A percentile compares a stretch with the other conserved stretches of the same genome.
These are phyloP conservation scores for Evernia prunastri DNA, from an alignment of 495 filamentous ascomycete genomes.

Conservation along the genomic window DNA sequence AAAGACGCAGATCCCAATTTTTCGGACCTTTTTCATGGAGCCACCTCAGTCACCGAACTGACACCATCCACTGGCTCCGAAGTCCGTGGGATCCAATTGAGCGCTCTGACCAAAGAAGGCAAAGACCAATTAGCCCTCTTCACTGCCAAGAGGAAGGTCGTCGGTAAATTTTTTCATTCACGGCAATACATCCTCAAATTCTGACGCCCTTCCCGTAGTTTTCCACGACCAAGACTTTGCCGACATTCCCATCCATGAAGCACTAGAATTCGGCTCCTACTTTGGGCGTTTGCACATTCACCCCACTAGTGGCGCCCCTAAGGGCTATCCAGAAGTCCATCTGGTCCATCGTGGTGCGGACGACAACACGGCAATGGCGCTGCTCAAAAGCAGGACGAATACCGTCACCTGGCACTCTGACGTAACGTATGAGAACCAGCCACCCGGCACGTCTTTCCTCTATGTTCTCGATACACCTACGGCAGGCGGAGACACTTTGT, in stretches of 20 bases:
- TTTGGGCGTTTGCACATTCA: constrained; percentile 84
- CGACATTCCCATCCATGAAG: constrained; percentile 61
- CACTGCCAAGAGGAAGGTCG: constrained; percentile 71
- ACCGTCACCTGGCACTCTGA: constrained; percentile 79
- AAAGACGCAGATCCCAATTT: constrained; percentile 61
- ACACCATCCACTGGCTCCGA: constrained; percentile 72
- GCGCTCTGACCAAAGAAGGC: constrained; percentile 54
- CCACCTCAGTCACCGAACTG: constrained; percentile 42
- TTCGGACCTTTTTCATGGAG: constrained; percentile 56
- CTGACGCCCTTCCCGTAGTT: constrained; percentile 32
- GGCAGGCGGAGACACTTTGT: constrained; percentile 73
- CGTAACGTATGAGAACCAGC: constrained; percentile 74
- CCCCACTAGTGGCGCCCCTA: constrained; percentile 65
- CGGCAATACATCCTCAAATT: neutral
- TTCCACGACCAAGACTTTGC: constrained; percentile 77
- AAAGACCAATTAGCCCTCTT: constrained; percentile 78
- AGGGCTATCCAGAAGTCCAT: constrained; percentile 67
- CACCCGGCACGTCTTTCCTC: constrained; percentile 79
- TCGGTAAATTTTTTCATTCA: constrained; percentile 28
- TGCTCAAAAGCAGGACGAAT: constrained; percentile 58
- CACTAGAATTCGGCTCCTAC: constrained; percentile 65
- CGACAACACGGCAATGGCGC: constrained; percentile 49
- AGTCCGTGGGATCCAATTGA: constrained; percentile 70
- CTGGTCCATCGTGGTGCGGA: constrained; percentile 68
- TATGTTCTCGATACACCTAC: constrained; percentile 72